phyloP scores from a whole-genome alignment of 202 grass and related monocot genomes.

The Digitaria exilis region DNA sequence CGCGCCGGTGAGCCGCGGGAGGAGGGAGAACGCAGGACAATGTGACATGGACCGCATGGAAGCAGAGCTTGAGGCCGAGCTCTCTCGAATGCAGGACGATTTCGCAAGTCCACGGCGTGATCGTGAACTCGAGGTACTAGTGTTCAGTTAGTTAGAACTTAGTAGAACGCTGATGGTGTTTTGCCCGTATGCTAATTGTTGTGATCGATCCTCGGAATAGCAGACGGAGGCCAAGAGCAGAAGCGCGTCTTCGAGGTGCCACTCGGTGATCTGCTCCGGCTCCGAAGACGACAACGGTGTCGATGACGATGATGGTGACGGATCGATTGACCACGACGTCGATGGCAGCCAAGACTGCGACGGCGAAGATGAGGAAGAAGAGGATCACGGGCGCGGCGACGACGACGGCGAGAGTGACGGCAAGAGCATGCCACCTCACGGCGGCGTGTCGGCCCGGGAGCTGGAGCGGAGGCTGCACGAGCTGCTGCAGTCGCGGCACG shows the following conservation, averaged over 20 bases:
- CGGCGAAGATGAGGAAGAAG: not conserved
- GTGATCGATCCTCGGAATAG: slow-evolving; percentile 7
- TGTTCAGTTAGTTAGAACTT: no score
- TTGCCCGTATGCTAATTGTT: not conserved
- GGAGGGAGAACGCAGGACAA: not conserved
- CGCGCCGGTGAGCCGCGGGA: no score
- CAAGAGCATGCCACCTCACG: not conserved
- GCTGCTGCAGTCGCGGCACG: slow-evolving; percentile 65
- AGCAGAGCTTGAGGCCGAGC: slow-evolving; percentile 72
- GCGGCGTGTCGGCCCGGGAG: slow-evolving; percentile 63
- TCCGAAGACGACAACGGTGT: not conserved
- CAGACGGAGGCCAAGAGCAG: slow-evolving; percentile 19
- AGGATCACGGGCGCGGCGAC: not conserved
- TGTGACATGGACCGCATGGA: slow-evolving; percentile 67
- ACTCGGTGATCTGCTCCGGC: slow-evolving; percentile 17
- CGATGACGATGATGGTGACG: slow-evolving; percentile 15
- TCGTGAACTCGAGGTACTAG: slow-evolving; percentile 46
- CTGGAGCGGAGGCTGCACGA: slow-evolving; percentile 78
- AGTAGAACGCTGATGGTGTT: not conserved
- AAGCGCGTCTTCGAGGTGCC: slow-evolving; percentile 30
- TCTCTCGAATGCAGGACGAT: slow-evolving; percentile 55
- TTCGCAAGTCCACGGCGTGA: not conserved
- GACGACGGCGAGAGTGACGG: not conserved
- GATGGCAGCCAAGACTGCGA: not conserved
- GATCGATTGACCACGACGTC: not conserved